These are phyloP conservation scores for Infundibulicybe gibba DNA, from an alignment of 768 basidiomycete genomes.

Conservation along the genomic window DNA sequence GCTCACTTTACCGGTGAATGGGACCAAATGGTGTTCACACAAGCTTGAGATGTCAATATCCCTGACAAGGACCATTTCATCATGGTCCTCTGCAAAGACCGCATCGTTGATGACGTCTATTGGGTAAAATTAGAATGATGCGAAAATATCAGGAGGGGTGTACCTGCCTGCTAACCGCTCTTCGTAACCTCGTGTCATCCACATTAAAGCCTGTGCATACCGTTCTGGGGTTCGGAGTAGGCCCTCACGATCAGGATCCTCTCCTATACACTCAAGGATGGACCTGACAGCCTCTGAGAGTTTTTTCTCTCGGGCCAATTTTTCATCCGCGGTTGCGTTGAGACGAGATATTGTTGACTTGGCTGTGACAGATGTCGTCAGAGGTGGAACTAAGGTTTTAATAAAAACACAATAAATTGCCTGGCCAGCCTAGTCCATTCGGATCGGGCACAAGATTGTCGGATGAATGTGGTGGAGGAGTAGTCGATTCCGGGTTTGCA, in stretches of 20 bases:
- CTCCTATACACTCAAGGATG: conserved; percentile 95
- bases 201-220: conserved; percentile 95
- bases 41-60: conserved; percentile 97
- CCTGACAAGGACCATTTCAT: conserved; percentile 98
- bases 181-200: conserved; percentile 99
- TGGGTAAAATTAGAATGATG: conserved; percentile 8
- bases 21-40: conserved; percentile 98
- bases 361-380: conserved; percentile 41
- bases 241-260: conserved; percentile 96
- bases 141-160: conserved; percentile 12
- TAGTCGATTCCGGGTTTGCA: conserved; percentile 20
- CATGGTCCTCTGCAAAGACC: conserved; percentile 97
- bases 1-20: conserved; percentile 93
- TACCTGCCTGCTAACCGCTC: conserved; percentile 80
- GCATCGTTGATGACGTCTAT: conserved; percentile 98
- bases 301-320: conserved; percentile 65
- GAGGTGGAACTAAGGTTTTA: neutral
- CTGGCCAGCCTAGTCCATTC: conserved; percentile 93
- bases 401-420: conserved; percentile 32
- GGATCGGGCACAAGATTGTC: conserved; percentile 45
- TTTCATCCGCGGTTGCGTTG: conserved; percentile 74
- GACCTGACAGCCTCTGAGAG: conserved; percentile 85
- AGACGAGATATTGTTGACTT: conserved; percentile 88
- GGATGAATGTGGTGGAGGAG: conserved; percentile 34
- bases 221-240: conserved; percentile 89